Evolutionary conservation across 352 stramenopile species (phyloP), one percentile per base, ranked within the genome.

Genomic region (Globisporangium takayamanum): DNA sequence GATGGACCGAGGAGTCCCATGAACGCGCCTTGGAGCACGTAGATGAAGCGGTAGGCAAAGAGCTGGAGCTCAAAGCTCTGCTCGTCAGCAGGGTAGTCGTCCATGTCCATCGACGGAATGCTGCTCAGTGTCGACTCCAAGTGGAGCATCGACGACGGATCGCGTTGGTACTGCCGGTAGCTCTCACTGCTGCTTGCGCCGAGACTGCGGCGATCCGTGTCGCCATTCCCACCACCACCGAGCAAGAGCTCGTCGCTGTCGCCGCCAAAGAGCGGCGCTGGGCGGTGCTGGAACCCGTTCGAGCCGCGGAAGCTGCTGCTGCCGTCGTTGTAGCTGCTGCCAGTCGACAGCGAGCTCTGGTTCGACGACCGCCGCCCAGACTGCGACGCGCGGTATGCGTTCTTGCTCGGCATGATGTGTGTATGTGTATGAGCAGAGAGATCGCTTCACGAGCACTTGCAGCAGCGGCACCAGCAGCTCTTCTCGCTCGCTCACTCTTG

Each of bases 21-120:
- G 57, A 88, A 89, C 18, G 63, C 62, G 26, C 80, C 80, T 37
- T 89, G 78, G 2, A 89, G 59, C 30, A 89, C 59, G 65, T 89
- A 91, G 63, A 88, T 88, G 46, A 71, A 22, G 0, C 78, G 67
- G 60, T 91, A 91, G 26, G 73, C 77, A 50, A 88, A 60, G 20
- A 91, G 62, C 58, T 91, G 81, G 50, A 87, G 59, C 55, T 73
- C 69, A 25, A 75, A 89, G 58, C 80, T 68, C 50, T 80, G 60
- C 26, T 67, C 69, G 36, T 82, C 69, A 41, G 78, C 66, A 18
- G 47, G 30, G n/a, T n/a, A 42, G 6, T 60, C 50, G 33, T 63
- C 51, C 54, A 25, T 56, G 41, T 67, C 59, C 61, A 64, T 63
- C 11, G 61, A 64, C 33, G 50, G 51, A 36, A 63, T 55, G 56